Conservation (phyloP, 176 grass and related monocot genomes). For the Carex littledalei region DNA sequence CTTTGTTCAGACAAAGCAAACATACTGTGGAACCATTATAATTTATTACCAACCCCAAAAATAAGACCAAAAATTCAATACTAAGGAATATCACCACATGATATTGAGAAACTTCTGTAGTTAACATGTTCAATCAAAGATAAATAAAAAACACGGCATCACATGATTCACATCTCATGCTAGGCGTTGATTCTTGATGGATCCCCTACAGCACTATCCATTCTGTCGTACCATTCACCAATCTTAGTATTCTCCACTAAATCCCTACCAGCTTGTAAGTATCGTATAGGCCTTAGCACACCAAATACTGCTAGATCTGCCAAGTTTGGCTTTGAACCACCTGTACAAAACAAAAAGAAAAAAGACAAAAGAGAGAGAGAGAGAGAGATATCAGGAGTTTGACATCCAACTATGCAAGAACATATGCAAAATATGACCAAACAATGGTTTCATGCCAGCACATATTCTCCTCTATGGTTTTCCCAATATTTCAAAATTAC, state of each 20-base stretch:
- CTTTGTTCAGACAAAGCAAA: background rate
- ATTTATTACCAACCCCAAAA: conserved; percentile 13
- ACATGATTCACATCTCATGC: conserved; percentile 16
- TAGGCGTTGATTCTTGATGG: conserved; percentile 53
- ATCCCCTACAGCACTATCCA: conserved; percentile 80
- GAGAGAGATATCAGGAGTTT: background rate
- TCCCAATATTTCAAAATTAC: background rate
- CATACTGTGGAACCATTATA: background rate
- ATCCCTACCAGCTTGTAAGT: conserved; percentile 73
- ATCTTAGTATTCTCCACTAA: conserved; percentile 89
- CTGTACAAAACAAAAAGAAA: conserved; percentile 20
- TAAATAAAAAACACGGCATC: background rate
- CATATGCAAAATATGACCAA: background rate
- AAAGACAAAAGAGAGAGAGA: background rate
- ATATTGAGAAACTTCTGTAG: background rate
- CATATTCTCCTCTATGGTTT: background rate
- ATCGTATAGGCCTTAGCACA: conserved; percentile 79
- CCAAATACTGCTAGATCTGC: conserved; percentile 90
- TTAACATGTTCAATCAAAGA: background rate
- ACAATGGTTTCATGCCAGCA: background rate
- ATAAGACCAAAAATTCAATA: background rate
- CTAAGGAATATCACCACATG: background rate
- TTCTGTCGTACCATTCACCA: conserved; percentile 77
- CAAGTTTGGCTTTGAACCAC: conserved; percentile 85
- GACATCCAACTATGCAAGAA: background rate